Conservation (phyloP, 148 eudicot genomes). For the Linanthus parryae region DNA sequence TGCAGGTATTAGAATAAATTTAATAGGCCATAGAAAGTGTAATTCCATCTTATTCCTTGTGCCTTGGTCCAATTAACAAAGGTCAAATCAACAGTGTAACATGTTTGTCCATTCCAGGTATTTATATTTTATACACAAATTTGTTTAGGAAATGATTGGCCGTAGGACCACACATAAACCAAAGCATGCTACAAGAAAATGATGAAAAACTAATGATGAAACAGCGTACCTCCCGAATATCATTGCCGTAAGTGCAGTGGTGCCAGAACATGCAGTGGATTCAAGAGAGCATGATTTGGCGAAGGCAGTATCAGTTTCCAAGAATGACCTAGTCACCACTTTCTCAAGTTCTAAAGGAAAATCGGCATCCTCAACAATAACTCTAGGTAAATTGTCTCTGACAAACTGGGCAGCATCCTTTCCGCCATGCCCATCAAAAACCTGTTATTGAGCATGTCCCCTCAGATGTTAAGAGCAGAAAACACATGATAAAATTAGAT, state of each 20-base stretch:
- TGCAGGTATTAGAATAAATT: too few species aligned
- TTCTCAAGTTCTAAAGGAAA: constrained; percentile 87
- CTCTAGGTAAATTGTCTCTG: constrained; percentile 83
- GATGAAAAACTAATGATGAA: too few species aligned
- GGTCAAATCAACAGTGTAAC: too few species aligned
- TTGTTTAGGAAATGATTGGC: too few species aligned
- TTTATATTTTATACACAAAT: too few species aligned
- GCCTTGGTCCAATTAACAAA: too few species aligned
- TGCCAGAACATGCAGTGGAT: constrained; percentile 72
- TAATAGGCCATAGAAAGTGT: too few species aligned
- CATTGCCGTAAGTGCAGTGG: constrained; percentile 97
- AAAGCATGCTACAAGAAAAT: too few species aligned
- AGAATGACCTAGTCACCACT: constrained; percentile 80
- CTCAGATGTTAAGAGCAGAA: background rate
- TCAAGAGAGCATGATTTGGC: constrained; percentile 65
- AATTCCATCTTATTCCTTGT: too few species aligned
- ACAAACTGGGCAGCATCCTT: constrained; percentile 86
- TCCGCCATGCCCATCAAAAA: constrained; percentile 98
- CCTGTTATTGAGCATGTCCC: constrained; percentile 29
- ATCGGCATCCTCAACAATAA: constrained; percentile 88
- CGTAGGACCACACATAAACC: too few species aligned
- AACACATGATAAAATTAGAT: background rate
- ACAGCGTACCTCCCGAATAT: constrained; percentile 92
- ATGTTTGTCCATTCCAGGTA: too few species aligned
- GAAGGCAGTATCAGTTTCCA: constrained; percentile 78